phyloP scores from a whole-genome alignment of 1,139 yeast species.

The Starmera stellimalicola region DNA sequence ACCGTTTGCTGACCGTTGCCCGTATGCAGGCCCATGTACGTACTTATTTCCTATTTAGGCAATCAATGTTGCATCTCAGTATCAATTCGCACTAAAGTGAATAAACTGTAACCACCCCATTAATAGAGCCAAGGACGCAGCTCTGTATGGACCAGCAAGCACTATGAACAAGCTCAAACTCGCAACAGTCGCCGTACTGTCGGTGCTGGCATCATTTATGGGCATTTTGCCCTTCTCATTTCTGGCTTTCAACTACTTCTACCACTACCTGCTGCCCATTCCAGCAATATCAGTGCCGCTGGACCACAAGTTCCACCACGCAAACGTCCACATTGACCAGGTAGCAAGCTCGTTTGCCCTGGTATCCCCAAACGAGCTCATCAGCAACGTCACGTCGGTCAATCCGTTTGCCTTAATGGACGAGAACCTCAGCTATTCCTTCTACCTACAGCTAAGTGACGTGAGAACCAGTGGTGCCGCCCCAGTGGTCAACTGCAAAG shows the following conservation, averaged over 20 bases:
- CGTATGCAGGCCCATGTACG: too few relatives aligned
- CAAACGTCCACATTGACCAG: constrained; percentile 14
- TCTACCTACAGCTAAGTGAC: background rate
- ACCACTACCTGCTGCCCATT: constrained; percentile 27
- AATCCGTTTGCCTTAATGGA: background rate
- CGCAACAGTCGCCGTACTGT: constrained; percentile 12
- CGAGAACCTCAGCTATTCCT: background rate
- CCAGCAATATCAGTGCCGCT: constrained; percentile 24
- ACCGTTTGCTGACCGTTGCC: too few relatives aligned
- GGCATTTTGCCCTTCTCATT: constrained; percentile 31
- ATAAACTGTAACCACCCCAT: too few relatives aligned
- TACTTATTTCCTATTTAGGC: too few relatives aligned
- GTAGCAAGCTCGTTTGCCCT: constrained; percentile 21
- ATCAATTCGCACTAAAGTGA: too few relatives aligned
- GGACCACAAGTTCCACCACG: constrained; percentile 18
- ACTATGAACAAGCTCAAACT: constrained; percentile 4
- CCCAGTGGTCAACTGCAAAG: background rate
- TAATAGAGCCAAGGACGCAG: too few relatives aligned
- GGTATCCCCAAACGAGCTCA: constrained; percentile 16
- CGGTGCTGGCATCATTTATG: constrained; percentile 4
- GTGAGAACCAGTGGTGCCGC: background rate
- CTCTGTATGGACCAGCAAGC: too few relatives aligned
- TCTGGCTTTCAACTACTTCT: constrained; percentile 29
- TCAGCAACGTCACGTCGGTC: background rate
- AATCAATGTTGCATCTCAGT: too few relatives aligned